These are phyloP conservation scores for Cryphonectria japonica DNA, from an alignment of 2,329 filamentous ascomycete genomes.

Conservation along the genomic window DNA sequence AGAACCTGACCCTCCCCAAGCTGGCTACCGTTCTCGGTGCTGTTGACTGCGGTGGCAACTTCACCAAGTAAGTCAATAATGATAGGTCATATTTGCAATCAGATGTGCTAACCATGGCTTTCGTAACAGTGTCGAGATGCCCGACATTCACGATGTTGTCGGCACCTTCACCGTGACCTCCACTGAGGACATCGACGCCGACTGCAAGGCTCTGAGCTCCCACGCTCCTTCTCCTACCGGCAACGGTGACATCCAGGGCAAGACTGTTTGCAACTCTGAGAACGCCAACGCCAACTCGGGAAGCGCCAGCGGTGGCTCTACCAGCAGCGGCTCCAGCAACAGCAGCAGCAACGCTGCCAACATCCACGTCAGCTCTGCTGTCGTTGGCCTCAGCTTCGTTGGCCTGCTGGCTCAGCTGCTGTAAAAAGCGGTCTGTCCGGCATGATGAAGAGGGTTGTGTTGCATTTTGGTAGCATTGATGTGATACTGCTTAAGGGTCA, in stretches of 20 bases:
- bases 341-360: slow-evolving; percentile 47
- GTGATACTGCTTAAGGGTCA: slow-evolving; percentile 29
- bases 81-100: not conserved
- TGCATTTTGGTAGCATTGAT: slow-evolving; percentile 25
- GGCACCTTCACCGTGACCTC: slow-evolving; percentile 73
- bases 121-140: slow-evolving; percentile 67
- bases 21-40: slow-evolving; percentile 76
- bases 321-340: slow-evolving; percentile 36
- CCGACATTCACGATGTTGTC: slow-evolving; percentile 67
- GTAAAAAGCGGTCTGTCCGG: slow-evolving; percentile 43
- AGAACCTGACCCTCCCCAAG: slow-evolving; percentile 66
- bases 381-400: slow-evolving; percentile 52
- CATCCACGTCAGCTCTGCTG: slow-evolving; percentile 50
- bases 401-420: slow-evolving; percentile 56
- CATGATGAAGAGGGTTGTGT: slow-evolving; percentile 16
- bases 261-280: slow-evolving; percentile 54
- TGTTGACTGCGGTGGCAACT: slow-evolving; percentile 83
- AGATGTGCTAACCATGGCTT: slow-evolving; percentile 37
- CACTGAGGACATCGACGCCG: slow-evolving; percentile 62
- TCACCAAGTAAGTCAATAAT: slow-evolving; percentile 69
- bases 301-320: slow-evolving; percentile 40
- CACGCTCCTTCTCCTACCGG: slow-evolving; percentile 43
- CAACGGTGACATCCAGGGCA: slow-evolving; percentile 52
- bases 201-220: slow-evolving; percentile 58
- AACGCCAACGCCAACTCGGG: slow-evolving; percentile 57